Evolutionary conservation across 495 filamentous ascomycete genomes (phyloP), one percentile per base, ranked within the genome.

Genomic region (Podospora fimiseda): DNA sequence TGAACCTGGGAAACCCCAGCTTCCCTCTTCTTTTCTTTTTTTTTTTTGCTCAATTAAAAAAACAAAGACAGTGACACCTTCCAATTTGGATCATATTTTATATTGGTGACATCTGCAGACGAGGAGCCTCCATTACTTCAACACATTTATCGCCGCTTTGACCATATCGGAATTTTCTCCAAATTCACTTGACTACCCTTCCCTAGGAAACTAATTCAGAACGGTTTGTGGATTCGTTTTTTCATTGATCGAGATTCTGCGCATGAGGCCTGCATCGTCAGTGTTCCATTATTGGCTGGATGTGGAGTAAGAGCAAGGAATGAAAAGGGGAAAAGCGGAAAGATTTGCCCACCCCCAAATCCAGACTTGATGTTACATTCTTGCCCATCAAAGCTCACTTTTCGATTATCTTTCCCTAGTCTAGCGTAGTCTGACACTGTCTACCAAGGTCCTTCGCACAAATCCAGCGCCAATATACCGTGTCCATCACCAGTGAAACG

Each of bases 41-140:
- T 30, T 23, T 13, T 23, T 18, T 23, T n/a, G 8, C 21, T 6
- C 19, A 24, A 23, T n/a, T 47, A n/a, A n/a, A 47, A 14, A n/a
- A 14, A 24, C 14, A 24, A 15, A 30, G 44, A 30, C 44, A 47
- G 44, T 47, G 44, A 30, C 44, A 47, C 44, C 44, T 47, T 47
- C 44, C 44, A 5, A 14, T 24, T 47, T 15, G 3, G 44, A 24
- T 15, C 20, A n/a, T 1, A n/a, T 14, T 13, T 5, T 33, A 23
- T 23, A 47, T 47, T 24, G n/a, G 23, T 33, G 20, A 24, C 44
- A 47, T 47, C 21, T 33, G 22, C 44, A 44, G 7, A 16, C n/a
- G 23, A 16, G 22, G 42, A 44, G 42, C 42, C 42, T 16, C 42
- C 23, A 44, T 6, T 33, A 33, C 27, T 11, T 33, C 11, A 6